Evolutionary conservation across 129 eudicot species (phyloP).

Genomic region (Flaveria trinervia): DNA sequence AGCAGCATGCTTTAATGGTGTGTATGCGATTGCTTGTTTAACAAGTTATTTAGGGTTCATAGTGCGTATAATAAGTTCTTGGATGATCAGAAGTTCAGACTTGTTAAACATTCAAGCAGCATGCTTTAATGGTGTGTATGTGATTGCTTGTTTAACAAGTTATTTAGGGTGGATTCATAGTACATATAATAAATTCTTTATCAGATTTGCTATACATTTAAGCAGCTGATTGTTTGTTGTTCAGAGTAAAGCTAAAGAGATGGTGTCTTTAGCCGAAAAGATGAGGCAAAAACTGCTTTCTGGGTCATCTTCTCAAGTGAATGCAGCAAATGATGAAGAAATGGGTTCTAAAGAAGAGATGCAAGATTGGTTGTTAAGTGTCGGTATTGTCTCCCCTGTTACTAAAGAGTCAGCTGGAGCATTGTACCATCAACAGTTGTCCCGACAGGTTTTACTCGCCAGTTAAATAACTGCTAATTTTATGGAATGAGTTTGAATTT

Average conservation of each 20-base stretch:
- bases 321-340: slow-evolving; percentile 65
- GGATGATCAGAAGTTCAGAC: background rate
- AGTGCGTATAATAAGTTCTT: background rate
- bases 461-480: background rate
- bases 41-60: no score
- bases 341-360: slow-evolving; percentile 94
- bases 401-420: slow-evolving; percentile 99
- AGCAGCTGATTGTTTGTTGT: slow-evolving; percentile 18
- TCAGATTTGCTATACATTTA: background rate
- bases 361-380: slow-evolving; percentile 94
- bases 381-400: slow-evolving; percentile 95
- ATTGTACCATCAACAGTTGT: slow-evolving; percentile 89
- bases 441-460: slow-evolving; percentile 71
- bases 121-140: no score
- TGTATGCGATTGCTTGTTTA: no score
- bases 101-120: no score
- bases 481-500: slow-evolving; percentile 1
- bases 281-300: slow-evolving; percentile 89
- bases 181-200: background rate
- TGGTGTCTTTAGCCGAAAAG: slow-evolving; percentile 94
- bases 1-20: no score
- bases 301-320: slow-evolving; percentile 58
- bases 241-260: slow-evolving; percentile 91
- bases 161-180: no score
- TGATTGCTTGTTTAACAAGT: no score